These are phyloP conservation scores for Somion occarium DNA, from an alignment of 1,284 basidiomycete genomes.

Conservation along the genomic window DNA sequence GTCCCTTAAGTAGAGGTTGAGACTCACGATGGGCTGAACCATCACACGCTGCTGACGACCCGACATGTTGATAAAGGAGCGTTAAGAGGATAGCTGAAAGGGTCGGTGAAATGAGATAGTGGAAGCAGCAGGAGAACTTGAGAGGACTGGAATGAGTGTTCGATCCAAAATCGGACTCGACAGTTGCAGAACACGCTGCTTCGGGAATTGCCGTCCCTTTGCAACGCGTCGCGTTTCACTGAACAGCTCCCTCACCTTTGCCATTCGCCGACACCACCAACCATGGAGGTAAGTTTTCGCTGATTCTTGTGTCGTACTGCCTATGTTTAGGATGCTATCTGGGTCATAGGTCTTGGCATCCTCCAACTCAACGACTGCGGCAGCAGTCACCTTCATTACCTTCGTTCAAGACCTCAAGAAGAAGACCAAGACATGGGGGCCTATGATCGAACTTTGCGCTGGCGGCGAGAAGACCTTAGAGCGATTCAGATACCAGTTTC, in stretches of 20 bases:
- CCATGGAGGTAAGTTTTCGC: conserved; percentile 28
- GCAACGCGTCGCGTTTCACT: conserved; percentile 26
- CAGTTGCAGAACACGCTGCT: conserved; percentile 11
- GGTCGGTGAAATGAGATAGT: conserved; percentile 2
- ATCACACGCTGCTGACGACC: conserved; percentile 91
- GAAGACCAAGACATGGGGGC: conserved; percentile 95
- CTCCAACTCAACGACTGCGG: conserved; percentile 84
- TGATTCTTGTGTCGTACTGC: no score
- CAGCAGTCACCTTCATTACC: conserved; percentile 98
- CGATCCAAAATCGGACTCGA: conserved; percentile 7
- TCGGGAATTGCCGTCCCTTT: conserved; percentile 19
- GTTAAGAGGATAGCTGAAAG: conserved; percentile 5
- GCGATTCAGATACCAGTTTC: conserved; percentile 94
- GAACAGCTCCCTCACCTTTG: conserved; percentile 16
- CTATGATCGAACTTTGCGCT: conserved; percentile 92
- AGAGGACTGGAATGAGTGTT: not conserved
- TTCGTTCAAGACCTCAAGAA: conserved; percentile 98
- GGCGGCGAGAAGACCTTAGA: conserved; percentile 96
- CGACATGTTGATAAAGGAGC: conserved; percentile 61
- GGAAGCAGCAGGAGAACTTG: conserved; percentile 3
- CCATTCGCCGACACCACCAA: conserved; percentile 19
- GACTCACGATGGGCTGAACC: conserved; percentile 94
- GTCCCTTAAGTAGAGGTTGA: not conserved
- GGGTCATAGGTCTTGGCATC: conserved; percentile 39
- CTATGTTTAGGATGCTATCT: not conserved